phyloP scores from a whole-genome alignment of 805 yeast genomes.

The Candida vartiovaarae region DNA sequence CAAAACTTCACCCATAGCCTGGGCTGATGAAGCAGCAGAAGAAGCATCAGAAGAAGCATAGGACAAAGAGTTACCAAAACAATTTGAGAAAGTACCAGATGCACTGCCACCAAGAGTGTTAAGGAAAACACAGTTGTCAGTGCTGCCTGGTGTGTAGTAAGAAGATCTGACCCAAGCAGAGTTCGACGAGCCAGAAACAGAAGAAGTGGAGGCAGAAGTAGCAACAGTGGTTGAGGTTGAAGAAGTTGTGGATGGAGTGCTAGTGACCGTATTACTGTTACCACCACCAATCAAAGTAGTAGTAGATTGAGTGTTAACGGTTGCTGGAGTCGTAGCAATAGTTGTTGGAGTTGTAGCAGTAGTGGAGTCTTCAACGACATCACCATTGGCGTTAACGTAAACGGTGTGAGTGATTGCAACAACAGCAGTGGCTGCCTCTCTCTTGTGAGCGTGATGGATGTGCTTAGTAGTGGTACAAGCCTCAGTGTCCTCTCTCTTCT shows the following conservation, averaged over 20 bases:
- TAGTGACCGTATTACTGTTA: not conserved
- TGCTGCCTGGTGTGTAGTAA: conserved; percentile 66
- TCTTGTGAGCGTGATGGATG: conserved; percentile 45
- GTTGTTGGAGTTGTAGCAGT: conserved; percentile 21
- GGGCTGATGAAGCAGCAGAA: conserved; percentile 62
- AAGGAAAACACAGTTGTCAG: conserved; percentile 71
- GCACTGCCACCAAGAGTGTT: conserved; percentile 86
- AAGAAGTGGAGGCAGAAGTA: conserved; percentile 24
- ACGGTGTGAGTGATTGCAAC: conserved; percentile 78
- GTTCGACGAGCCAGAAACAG: conserved; percentile 29
- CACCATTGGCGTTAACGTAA: conserved; percentile 54
- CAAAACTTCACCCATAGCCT: conserved; percentile 61
- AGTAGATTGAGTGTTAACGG: conserved; percentile 3
- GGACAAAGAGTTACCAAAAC: conserved; percentile 90
- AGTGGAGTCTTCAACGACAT: conserved; percentile 21
- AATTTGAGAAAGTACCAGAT: conserved; percentile 81
- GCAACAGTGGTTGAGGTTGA: conserved; percentile 27
- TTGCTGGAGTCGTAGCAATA: conserved; percentile 13
- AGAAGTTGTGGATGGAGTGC: conserved; percentile 21
- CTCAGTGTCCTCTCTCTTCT: conserved; percentile 34
- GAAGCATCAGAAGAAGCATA: conserved; percentile 75
- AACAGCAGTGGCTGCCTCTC: conserved; percentile 54
- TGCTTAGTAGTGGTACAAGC: conserved; percentile 25
- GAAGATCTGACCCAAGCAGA: conserved; percentile 69
- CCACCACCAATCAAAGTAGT: conserved; percentile 5